Conservation (phyloP, 495 filamentous ascomycete genomes). For the Gamarada debralockiae region DNA sequence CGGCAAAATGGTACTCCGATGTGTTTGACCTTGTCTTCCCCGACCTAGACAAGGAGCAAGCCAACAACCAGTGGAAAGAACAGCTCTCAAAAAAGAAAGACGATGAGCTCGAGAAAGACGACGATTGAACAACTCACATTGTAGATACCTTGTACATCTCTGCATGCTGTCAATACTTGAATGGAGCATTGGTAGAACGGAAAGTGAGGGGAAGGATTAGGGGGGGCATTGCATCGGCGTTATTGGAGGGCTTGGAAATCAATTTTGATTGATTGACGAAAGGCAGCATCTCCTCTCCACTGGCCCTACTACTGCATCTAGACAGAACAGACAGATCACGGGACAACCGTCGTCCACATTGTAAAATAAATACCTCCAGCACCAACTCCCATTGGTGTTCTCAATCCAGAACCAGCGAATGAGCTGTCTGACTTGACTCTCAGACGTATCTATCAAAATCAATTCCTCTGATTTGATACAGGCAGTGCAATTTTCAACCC, state of each 20-base stretch:
- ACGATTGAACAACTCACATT: conserved; percentile 23
- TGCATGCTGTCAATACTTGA: conserved; percentile 5
- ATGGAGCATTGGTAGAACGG: conserved; percentile 8
- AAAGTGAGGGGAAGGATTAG: neutral
- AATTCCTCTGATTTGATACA: too few relatives aligned
- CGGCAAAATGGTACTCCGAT: conserved; percentile 90
- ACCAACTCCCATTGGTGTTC: too few relatives aligned
- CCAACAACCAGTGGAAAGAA: conserved; percentile 70
- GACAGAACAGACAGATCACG: conserved; percentile 4
- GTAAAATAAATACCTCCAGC: conserved; percentile 9
- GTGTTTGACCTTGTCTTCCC: conserved; percentile 91
- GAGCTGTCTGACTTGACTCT: too few relatives aligned
- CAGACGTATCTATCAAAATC: too few relatives aligned
- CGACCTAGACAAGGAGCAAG: conserved; percentile 67
- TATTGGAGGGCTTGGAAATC: neutral
- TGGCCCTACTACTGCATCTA: conserved; percentile 5
- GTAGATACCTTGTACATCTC: conserved; percentile 14
- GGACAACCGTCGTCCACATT: neutral
- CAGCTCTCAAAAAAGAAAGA: conserved; percentile 55
- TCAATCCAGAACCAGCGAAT: too few relatives aligned
- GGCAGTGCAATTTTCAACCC: too few relatives aligned
- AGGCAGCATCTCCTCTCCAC: conserved; percentile 18
- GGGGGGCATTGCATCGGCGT: conserved; percentile 13
- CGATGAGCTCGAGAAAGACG: conserved; percentile 34
- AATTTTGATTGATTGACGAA: neutral